Percentiles rank a stretch among this genome's conserved stretches.
These are phyloP conservation scores for Handroanthus guayacan DNA, from an alignment of 257 asterid genomes.

Conservation along the genomic window DNA sequence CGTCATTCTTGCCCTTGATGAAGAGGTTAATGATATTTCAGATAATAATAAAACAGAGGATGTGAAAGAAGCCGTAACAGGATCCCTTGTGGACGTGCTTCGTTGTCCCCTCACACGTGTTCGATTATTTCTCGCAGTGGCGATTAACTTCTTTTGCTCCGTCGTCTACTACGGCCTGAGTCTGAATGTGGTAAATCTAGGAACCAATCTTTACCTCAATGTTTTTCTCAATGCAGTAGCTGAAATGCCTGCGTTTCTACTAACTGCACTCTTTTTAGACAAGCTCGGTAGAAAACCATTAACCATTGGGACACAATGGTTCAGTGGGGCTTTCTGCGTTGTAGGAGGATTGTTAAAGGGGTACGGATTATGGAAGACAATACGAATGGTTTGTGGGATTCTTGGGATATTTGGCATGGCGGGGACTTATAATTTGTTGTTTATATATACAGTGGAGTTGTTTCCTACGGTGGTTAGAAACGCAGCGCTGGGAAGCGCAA, in stretches of 20 bases:
- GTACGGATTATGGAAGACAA: constrained; percentile 42
- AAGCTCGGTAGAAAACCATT: constrained; percentile 76
- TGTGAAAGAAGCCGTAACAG: constrained; percentile 47
- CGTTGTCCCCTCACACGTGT: constrained; percentile 57
- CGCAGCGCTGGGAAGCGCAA: constrained; percentile 85
- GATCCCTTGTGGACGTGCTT: constrained; percentile 74
- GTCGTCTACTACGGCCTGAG: constrained; percentile 87
- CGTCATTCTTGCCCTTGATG: constrained; percentile 62
- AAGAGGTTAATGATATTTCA: constrained; percentile 38
- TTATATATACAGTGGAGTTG: constrained; percentile 75
- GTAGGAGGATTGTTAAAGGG: constrained; percentile 55
- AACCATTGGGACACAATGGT: constrained; percentile 76
- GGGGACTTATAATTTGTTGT: constrained; percentile 79
- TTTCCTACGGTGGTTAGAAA: constrained; percentile 91
- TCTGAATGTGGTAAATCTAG: constrained; percentile 80
- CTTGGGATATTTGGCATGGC: constrained; percentile 95
- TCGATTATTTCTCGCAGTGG: constrained; percentile 69
- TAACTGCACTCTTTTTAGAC: constrained; percentile 70
- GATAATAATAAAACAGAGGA: neutral
- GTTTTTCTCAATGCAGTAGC: constrained; percentile 76
- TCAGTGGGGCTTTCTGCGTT: constrained; percentile 69
- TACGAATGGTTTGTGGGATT: constrained; percentile 61
- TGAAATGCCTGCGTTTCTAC: constrained; percentile 79
- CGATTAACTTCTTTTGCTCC: constrained; percentile 77
- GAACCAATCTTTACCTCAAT: constrained; percentile 76